Evolutionary conservation across 2,329 filamentous ascomycete species (phyloP).

Genomic region (Clonostachys solani): DNA sequence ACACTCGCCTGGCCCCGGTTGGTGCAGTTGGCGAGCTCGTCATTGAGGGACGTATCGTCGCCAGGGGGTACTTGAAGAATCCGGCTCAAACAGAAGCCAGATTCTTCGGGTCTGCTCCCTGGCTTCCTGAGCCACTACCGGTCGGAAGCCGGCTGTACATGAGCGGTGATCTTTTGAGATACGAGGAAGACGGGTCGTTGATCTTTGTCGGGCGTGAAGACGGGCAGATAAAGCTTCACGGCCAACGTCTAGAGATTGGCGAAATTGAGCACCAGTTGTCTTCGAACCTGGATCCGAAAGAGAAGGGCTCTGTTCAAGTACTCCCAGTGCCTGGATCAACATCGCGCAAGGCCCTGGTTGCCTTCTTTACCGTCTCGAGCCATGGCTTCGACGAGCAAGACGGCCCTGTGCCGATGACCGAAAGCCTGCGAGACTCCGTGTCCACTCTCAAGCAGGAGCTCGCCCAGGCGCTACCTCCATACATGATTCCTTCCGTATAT

Average conservation of each 20-base stretch:
- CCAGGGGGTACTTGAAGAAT: slow-evolving; percentile 12
- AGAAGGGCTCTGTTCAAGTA: too few relatives aligned
- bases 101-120: slow-evolving; percentile 28
- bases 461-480: slow-evolving; percentile 12
- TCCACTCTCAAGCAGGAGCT: slow-evolving; percentile 8
- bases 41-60: slow-evolving; percentile 16
- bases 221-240: slow-evolving; percentile 3
- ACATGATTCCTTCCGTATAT: slow-evolving; percentile 27
- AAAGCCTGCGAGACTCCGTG: not conserved
- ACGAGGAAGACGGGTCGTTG: slow-evolving; percentile 31
- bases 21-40: slow-evolving; percentile 15
- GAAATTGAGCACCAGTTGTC: slow-evolving; percentile 1
- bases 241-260: slow-evolving; percentile 1
- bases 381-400: too few relatives aligned
- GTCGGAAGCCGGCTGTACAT: slow-evolving; percentile 25
- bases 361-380: too few relatives aligned
- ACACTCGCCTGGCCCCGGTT: slow-evolving; percentile 10
- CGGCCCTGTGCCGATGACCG: too few relatives aligned
- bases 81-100: slow-evolving; percentile 11
- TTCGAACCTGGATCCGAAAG: too few relatives aligned
- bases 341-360: too few relatives aligned
- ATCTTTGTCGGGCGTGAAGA: slow-evolving; percentile 42
- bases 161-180: slow-evolving; percentile 40
- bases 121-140: not conserved
- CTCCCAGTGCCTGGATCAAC: too few relatives aligned